Conservation (phyloP, 805 yeast species). For the Ogataea nitratoaversa region DNA sequence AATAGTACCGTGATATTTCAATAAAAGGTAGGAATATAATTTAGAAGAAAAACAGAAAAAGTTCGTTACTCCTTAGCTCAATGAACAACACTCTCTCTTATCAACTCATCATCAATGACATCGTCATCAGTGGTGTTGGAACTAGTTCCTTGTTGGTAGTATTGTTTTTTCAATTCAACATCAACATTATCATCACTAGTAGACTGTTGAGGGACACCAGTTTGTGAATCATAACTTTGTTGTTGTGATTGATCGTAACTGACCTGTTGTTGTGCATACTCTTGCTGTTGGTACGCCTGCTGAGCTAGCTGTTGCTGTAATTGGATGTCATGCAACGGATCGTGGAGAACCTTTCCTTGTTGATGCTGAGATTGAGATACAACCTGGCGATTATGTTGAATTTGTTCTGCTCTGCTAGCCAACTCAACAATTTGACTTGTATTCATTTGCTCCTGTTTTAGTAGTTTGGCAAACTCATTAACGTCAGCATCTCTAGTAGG, state of each 20-base stretch:
- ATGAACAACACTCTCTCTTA: slow-evolving; percentile 6
- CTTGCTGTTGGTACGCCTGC: slow-evolving; percentile 12
- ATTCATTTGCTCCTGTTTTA: slow-evolving; percentile 19
- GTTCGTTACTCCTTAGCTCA: too few species aligned
- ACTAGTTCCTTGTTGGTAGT: slow-evolving; percentile 6
- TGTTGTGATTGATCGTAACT: background rate
- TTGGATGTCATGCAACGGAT: slow-evolving; percentile 16
- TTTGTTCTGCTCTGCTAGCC: slow-evolving; percentile 22
- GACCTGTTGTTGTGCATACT: slow-evolving; percentile 2
- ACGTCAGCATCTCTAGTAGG: slow-evolving; percentile 18
- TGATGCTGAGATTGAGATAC: slow-evolving; percentile 6
- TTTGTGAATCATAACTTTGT: background rate
- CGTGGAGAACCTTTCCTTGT: too few species aligned
- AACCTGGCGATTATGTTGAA: slow-evolving; percentile 5
- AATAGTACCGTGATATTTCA: too few species aligned
- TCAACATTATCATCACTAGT: slow-evolving; percentile 21
- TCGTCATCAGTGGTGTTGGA: slow-evolving; percentile 4
- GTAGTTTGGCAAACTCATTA: slow-evolving; percentile 17
- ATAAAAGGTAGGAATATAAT: too few species aligned
- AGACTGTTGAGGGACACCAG: background rate
- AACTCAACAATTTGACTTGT: slow-evolving; percentile 22
- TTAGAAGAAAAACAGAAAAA: too few species aligned
- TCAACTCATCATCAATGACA: slow-evolving; percentile 13
- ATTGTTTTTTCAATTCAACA: slow-evolving; percentile 17
- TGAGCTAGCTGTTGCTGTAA: slow-evolving; percentile 17